Evolutionary conservation across 176 grass and related monocot genomes (phyloP).

Genomic region (Carex parvula): DNA sequence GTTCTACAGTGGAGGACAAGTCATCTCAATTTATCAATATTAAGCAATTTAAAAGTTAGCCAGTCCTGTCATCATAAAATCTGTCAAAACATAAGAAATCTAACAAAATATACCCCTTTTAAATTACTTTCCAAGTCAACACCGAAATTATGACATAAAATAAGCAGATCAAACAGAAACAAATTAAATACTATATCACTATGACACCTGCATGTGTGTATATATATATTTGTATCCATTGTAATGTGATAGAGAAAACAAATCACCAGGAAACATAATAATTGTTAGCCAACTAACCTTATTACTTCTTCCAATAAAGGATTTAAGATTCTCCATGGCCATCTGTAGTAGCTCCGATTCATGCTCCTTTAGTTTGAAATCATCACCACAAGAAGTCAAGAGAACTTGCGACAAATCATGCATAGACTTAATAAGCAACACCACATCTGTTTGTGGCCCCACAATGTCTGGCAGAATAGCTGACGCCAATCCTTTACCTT

Average conservation of each 20-base stretch:
- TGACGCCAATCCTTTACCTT: not conserved
- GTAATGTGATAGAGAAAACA: not conserved
- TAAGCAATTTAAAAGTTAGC: not conserved
- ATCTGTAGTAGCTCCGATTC: conserved; percentile 48
- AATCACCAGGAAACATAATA: conserved; percentile 12
- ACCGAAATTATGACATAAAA: not conserved
- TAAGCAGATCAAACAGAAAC: not conserved
- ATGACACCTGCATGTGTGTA: not conserved
- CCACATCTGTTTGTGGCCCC: not conserved
- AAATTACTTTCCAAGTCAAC: not conserved
- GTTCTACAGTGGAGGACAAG: not conserved
- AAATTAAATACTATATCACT: not conserved
- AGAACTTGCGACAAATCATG: conserved; percentile 50
- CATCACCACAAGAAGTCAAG: conserved; percentile 36
- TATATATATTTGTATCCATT: not conserved
- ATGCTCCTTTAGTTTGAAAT: conserved; percentile 37
- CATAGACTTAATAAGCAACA: conserved; percentile 42
- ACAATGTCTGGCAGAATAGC: not conserved
- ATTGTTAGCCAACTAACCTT: conserved; percentile 38
- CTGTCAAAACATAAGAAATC: not conserved
- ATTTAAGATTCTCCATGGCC: conserved; percentile 55
- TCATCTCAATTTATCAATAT: conserved; percentile 10
- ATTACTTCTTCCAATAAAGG: conserved; percentile 40
- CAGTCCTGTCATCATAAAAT: not conserved
- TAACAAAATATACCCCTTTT: not conserved